Evolutionary conservation across 2,329 filamentous ascomycete species (phyloP).

Genomic region (Pseudocercospora cruenta): DNA sequence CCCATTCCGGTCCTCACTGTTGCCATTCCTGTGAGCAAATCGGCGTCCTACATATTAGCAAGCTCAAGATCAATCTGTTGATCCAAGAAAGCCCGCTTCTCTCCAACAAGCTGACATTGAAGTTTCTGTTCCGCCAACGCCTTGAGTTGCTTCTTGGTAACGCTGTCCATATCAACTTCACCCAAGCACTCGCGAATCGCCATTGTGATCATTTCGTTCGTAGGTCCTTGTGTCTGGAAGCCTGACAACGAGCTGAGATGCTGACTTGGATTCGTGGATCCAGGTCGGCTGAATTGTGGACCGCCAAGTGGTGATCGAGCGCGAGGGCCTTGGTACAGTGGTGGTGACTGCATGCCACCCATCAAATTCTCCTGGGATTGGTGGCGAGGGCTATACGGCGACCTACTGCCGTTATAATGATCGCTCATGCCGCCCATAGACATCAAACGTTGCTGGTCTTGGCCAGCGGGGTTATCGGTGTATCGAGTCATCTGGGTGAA

Average conservation of each 20-base stretch:
- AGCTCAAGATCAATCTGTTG: conserved; percentile 90
- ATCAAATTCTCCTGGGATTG: conserved; percentile 40
- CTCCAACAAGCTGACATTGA: conserved; percentile 84
- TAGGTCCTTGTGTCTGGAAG: conserved; percentile 70
- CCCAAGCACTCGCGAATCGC: conserved; percentile 79
- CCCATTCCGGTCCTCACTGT: not conserved
- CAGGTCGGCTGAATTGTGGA: conserved; percentile 35
- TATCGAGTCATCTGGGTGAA: conserved; percentile 58
- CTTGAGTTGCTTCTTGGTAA: conserved; percentile 91
- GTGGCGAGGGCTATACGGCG: conserved; percentile 46
- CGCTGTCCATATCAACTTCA: conserved; percentile 92
- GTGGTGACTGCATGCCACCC: conserved; percentile 38
- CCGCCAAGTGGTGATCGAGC: conserved; percentile 28
- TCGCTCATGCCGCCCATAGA: conserved; percentile 62
- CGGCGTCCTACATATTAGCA: conserved; percentile 48
- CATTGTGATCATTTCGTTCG: conserved; percentile 78
- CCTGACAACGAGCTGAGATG: conserved; percentile 48
- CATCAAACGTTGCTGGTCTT: conserved; percentile 56
- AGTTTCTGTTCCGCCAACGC: conserved; percentile 90
- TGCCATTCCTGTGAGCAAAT: not conserved
- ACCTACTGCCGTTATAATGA: conserved; percentile 37
- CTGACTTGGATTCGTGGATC: conserved; percentile 29
- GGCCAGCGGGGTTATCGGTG: conserved; percentile 61
- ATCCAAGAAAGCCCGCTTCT: conserved; percentile 87
- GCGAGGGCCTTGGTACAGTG: conserved; percentile 32